Evolutionary conservation across 179 eudicot genomes (phyloP), one percentile per base, ranked within the genome.

Genomic region (Sideroxylon spinosum): DNA sequence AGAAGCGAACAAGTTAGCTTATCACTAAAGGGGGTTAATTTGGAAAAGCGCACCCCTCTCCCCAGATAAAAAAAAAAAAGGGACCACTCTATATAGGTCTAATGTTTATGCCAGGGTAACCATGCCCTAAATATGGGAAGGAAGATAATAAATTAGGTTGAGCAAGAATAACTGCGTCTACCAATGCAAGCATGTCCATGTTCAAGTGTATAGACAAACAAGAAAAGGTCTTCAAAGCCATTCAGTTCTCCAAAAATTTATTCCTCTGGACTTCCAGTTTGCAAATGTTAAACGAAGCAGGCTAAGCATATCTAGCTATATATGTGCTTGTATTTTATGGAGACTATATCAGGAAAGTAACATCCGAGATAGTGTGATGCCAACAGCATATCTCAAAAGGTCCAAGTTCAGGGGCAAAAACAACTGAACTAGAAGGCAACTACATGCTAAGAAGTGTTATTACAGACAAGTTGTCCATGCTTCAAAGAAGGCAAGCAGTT

Each of bases 381-480:
- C 25, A n/a, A 60, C 32, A 71, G n/a, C 74, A 71, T 71, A 25
- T 71, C 60, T 25, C 56, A 17, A 50, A 50, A 32, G 32, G 59
- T 56, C 46, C 23, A 50, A 60, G 56, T 44, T 44, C 56, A 11
- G 61, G 52, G 11, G 55, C 26, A 60, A 62, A 22, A 13, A 60
- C 55, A n/a, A 44, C 55, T 59, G 23, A 74, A 11, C 56, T 61
- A 71, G 44, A 52, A 52, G 37, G 46, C 74, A 50, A 48, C 53
- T 69, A 48, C 73, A 29, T 66, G 9, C n/a, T 12, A 17, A n/a
- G 46, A 49, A 32, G 5, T 14, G 55, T 32, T 1, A 25, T 48
- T 14, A 16, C 13, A 52, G 28, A 52, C 67, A 19, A 28, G 65
- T 1, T 26, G 5, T 28, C 17, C 14, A 19, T 19, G 28, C 50